Conservation (phyloP, 768 basidiomycete species). For the Zangia roseola region DNA sequence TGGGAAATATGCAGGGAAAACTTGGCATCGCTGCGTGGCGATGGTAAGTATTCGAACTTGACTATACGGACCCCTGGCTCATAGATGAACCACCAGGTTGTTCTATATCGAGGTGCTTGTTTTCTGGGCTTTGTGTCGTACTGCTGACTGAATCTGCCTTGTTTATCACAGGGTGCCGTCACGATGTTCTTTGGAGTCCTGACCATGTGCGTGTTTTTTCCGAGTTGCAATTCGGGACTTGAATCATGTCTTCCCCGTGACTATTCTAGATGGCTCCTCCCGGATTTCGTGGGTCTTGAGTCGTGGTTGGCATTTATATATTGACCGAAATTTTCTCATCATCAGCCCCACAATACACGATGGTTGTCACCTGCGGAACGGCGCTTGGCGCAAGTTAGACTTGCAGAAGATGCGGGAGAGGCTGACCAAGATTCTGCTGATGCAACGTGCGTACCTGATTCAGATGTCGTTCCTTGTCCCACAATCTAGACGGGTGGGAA, state of each 20-base stretch:
- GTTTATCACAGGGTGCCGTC: slow-evolving; percentile 44
- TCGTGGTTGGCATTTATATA: background rate
- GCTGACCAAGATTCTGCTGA: slow-evolving; percentile 56
- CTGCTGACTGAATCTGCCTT: too few species aligned
- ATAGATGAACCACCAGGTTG: slow-evolving; percentile 41
- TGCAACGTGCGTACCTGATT: slow-evolving; percentile 47
- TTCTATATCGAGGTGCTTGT: slow-evolving; percentile 55
- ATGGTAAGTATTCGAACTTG: slow-evolving; percentile 41
- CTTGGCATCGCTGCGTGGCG: slow-evolving; percentile 69
- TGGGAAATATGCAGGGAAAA: slow-evolving; percentile 64
- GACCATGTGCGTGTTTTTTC: slow-evolving; percentile 41
- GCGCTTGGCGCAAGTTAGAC: slow-evolving; percentile 59
- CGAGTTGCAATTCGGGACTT: background rate
- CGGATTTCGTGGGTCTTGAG: slow-evolving; percentile 50
- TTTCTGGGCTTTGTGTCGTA: too few species aligned
- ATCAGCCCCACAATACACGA: slow-evolving; percentile 57
- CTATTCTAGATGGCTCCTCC: slow-evolving; percentile 50
- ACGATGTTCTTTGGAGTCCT: slow-evolving; percentile 59
- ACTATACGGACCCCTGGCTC: background rate
- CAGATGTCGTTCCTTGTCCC: slow-evolving; percentile 4
- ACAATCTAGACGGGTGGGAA: background rate
- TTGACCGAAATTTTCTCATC: background rate
- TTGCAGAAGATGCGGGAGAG: slow-evolving; percentile 68
- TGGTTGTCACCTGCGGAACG: slow-evolving; percentile 51
- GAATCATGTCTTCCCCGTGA: too few species aligned